A percentile compares a stretch with the other conserved stretches of the same genome.
Conservation (phyloP, 192 early-diverging fungal species). For the Coemansia furcata region DNA sequence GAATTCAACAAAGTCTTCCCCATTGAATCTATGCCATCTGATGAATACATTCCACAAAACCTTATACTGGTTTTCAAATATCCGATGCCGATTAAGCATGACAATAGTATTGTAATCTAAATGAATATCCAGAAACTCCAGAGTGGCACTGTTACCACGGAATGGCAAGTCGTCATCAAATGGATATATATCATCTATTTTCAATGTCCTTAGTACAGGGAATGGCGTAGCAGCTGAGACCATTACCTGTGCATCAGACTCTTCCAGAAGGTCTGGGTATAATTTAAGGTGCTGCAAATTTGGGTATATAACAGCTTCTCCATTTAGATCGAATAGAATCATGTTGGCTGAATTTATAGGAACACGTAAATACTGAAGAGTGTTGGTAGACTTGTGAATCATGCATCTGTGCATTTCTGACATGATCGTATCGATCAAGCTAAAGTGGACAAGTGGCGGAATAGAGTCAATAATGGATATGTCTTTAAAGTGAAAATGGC, state of each 20-base stretch:
- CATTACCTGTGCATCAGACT: too few relatives aligned
- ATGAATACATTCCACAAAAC: neutral
- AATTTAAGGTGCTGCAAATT: neutral
- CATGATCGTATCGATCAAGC: neutral
- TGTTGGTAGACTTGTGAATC: neutral
- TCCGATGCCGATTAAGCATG: neutral
- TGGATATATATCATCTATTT: neutral
- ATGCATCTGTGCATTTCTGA: neutral
- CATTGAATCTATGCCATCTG: too few relatives aligned
- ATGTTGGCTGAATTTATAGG: neutral
- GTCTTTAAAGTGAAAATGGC: neutral
- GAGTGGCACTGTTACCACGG: neutral
- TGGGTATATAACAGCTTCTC: neutral
- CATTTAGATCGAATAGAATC: neutral
- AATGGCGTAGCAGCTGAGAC: neutral
- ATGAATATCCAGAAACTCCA: neutral
- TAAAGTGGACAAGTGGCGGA: neutral
- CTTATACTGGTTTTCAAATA: neutral
- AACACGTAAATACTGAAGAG: neutral
- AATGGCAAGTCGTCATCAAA: slow-evolving; percentile 4
- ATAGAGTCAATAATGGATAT: neutral
- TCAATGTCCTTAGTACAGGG: neutral
- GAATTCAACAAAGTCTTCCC: neutral
- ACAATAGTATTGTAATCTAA: neutral
- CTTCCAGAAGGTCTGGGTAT: too few relatives aligned